phyloP scores from a whole-genome alignment of 805 yeast species.

The Sugiyamaella qingdaonensis region DNA sequence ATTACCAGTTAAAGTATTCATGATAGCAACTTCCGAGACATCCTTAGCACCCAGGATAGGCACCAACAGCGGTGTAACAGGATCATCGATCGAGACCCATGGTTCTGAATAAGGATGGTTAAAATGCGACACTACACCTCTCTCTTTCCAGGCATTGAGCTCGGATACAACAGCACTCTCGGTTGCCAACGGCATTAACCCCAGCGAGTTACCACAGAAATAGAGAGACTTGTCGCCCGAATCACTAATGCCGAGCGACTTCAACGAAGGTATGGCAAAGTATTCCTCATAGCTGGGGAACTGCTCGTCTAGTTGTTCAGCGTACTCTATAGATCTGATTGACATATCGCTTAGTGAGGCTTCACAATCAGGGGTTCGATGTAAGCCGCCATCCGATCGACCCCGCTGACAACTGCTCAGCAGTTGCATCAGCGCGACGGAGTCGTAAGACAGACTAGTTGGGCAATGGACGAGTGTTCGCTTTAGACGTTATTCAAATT shows the following conservation, averaged over 20 bases:
- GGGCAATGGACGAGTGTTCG: too few relatives aligned
- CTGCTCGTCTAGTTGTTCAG: slow-evolving; percentile 37
- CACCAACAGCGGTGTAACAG: slow-evolving; percentile 63
- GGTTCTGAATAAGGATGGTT: slow-evolving; percentile 42
- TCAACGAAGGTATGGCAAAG: slow-evolving; percentile 65
- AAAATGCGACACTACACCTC: slow-evolving; percentile 87
- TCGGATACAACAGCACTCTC: slow-evolving; percentile 57
- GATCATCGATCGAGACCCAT: slow-evolving; percentile 85
- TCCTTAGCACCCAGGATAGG: slow-evolving; percentile 70
- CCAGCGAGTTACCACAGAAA: slow-evolving; percentile 91
- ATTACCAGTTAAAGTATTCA: slow-evolving; percentile 83
- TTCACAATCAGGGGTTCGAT: background rate
- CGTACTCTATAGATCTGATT: background rate
- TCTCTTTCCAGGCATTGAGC: slow-evolving; percentile 71
- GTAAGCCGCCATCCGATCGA: background rate
- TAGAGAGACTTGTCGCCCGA: slow-evolving; percentile 42
- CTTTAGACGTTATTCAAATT: too few relatives aligned
- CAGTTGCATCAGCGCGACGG: too few relatives aligned
- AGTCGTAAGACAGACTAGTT: too few relatives aligned
- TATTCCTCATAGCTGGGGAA: slow-evolving; percentile 40
- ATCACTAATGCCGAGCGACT: slow-evolving; percentile 45
- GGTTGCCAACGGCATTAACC: slow-evolving; percentile 74
- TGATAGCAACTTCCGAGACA: slow-evolving; percentile 70
- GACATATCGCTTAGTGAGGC: background rate
- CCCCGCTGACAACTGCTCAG: background rate